These are phyloP conservation scores for Halophytophthora polymorphica DNA, from an alignment of 352 stramenopile species.

Conservation along the genomic window DNA sequence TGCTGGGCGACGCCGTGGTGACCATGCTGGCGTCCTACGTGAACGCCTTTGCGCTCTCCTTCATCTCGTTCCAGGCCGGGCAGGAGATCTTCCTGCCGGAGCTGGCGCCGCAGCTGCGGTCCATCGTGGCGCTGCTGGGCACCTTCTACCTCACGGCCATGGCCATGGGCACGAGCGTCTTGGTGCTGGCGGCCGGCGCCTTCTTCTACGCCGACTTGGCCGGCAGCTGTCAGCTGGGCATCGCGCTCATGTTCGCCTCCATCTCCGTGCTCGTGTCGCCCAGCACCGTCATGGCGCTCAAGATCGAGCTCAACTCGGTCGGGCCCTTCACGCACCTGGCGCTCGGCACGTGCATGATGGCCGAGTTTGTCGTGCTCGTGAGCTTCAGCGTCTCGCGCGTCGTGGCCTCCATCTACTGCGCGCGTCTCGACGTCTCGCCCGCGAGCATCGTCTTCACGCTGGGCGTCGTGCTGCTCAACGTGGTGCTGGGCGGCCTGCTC, in stretches of 20 bases:
- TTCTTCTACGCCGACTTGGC: slow-evolving; percentile 58
- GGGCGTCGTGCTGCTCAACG: slow-evolving; percentile 49
- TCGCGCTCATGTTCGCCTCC: slow-evolving; percentile 64
- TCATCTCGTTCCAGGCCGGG: slow-evolving; percentile 69
- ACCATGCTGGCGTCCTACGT: slow-evolving; percentile 46
- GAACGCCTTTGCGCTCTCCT: slow-evolving; percentile 58
- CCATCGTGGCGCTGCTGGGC: slow-evolving; percentile 38
- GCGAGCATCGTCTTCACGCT: slow-evolving; percentile 52
- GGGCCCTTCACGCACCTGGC: slow-evolving; percentile 66
- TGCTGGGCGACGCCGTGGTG: slow-evolving; percentile 40
- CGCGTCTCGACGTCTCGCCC: slow-evolving; percentile 44
- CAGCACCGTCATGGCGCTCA: slow-evolving; percentile 67
- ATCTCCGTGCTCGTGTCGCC: slow-evolving; percentile 67
- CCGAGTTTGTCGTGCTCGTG: slow-evolving; percentile 67
- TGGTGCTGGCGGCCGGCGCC: slow-evolving; percentile 35
- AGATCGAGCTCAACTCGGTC: slow-evolving; percentile 69
- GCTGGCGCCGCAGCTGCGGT: slow-evolving; percentile 51
- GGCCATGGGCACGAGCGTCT: slow-evolving; percentile 36
- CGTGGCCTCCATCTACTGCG: slow-evolving; percentile 55
- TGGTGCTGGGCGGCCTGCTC: slow-evolving; percentile 46
- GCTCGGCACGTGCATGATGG: slow-evolving; percentile 57
- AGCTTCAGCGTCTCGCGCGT: slow-evolving; percentile 65
- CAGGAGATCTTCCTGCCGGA: slow-evolving; percentile 68
- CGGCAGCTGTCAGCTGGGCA: slow-evolving; percentile 45
- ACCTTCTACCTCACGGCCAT: slow-evolving; percentile 51